Evolutionary conservation across 1,139 yeast genomes (phyloP).

Genomic region (Komagataea norvegica): DNA sequence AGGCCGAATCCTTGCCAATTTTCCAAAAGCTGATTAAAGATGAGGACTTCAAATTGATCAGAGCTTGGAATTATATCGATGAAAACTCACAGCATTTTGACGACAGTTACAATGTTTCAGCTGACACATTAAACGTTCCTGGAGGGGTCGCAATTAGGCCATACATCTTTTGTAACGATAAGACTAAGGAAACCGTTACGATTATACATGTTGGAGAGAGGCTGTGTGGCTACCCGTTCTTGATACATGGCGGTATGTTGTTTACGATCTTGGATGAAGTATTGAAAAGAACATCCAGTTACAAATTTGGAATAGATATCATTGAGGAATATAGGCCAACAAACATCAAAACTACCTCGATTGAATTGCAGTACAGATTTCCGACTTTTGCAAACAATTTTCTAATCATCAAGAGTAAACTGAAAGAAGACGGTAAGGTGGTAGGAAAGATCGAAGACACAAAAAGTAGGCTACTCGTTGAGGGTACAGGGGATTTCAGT

Average conservation of each 20-base stretch:
- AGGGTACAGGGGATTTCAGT: slow-evolving; percentile 36
- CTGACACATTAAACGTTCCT: slow-evolving; percentile 42
- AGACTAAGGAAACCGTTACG: slow-evolving; percentile 57
- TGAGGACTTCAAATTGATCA: slow-evolving; percentile 40
- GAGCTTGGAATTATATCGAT: slow-evolving; percentile 61
- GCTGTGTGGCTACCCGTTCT: slow-evolving; percentile 81
- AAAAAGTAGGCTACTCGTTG: slow-evolving; percentile 39
- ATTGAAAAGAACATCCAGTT: slow-evolving; percentile 53
- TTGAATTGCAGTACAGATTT: slow-evolving; percentile 55
- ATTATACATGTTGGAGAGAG: slow-evolving; percentile 74
- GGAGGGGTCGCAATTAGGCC: slow-evolving; percentile 82
- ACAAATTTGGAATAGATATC: slow-evolving; percentile 28
- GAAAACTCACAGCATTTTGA: slow-evolving; percentile 29
- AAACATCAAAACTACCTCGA: slow-evolving; percentile 33
- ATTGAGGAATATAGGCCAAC: slow-evolving; percentile 34
- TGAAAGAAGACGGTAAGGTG: slow-evolving; percentile 36
- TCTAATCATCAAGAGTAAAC: slow-evolving; percentile 50
- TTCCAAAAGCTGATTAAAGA: slow-evolving; percentile 43
- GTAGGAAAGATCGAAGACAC: slow-evolving; percentile 38
- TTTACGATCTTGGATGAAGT: slow-evolving; percentile 81
- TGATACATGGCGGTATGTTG: slow-evolving; percentile 86
- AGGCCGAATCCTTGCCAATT: slow-evolving; percentile 48
- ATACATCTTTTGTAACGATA: slow-evolving; percentile 56
- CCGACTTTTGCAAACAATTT: slow-evolving; percentile 84
- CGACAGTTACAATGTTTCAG: slow-evolving; percentile 14